Percentiles rank a stretch among this genome's conserved stretches.
Evolutionary conservation across 345 rosid species (phyloP).

Genomic region (Arabis hirsuta): DNA sequence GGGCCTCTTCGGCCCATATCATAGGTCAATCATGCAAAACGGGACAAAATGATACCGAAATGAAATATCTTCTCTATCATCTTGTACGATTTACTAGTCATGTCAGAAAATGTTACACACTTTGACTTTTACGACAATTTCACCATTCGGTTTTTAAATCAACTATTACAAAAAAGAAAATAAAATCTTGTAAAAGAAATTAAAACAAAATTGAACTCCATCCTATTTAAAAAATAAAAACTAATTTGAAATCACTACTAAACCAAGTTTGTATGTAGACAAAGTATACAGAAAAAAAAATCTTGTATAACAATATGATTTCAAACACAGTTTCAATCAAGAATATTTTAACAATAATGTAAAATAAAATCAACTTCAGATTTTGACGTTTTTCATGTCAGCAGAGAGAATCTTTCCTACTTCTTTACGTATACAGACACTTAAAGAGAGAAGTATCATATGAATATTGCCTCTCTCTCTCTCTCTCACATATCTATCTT

Average conservation of each 20-base stretch:
- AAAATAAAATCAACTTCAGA: constrained; percentile 16
- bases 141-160: neutral
- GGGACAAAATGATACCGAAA: constrained; percentile 19
- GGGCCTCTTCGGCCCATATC: constrained; percentile 22
- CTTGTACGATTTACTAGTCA: constrained; percentile 35
- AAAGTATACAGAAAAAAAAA: neutral
- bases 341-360: neutral
- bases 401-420: constrained; percentile 44
- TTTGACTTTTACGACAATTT: constrained; percentile 30
- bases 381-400: constrained; percentile 38
- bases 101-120: constrained; percentile 36
- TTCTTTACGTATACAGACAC: constrained; percentile 29
- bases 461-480: neutral
- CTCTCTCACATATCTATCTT: constrained; percentile 10
- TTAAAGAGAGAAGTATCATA: constrained; percentile 22
- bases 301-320: neutral
- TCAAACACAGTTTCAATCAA: neutral
- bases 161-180: neutral
- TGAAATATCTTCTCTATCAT: constrained; percentile 27
- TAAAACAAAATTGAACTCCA: neutral
- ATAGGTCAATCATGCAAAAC: constrained; percentile 32
- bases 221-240: neutral
- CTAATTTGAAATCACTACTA: no score
- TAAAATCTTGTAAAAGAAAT: neutral
- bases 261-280: neutral